Evolutionary conservation across 108 stramenopile genomes (phyloP), one percentile per base, ranked within the genome.

Genomic region (Parietichytrium sp.): DNA sequence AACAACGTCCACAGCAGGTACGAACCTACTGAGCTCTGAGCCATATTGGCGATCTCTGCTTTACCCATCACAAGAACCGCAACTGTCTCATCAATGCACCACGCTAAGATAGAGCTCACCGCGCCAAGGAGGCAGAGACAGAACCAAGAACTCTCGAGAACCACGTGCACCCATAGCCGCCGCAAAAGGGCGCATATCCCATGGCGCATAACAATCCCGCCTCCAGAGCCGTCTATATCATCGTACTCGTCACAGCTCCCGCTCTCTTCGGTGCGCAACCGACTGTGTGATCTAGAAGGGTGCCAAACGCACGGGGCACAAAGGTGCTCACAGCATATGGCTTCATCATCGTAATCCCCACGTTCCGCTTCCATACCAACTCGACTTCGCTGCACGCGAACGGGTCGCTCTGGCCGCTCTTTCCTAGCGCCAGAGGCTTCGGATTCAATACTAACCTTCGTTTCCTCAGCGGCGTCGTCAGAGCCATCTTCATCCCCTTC

Each of bases 131-230:
- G 36, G 61, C 61, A 72, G 8, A 72, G 61, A n/a, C 36, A 72
- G 15, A 72, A 42, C 61, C 61, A 72, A 8, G 61, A 72, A 20
- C 61, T 72, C 61, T 72, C 61, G 45, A 18, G 45, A n/a, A 72
- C 45, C 23, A 72, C 61, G 1, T 72, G 61, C 23, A 72, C 20
- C 61, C 61, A 72, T 1, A 72, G 18, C 20, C 13, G 15, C 33
- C 45, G 36, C 38, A 72, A 10, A 1, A 33, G 61, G 6, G 15
- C 20, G 20, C 61, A 42, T 10, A 27, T 27, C 6, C 61, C 38
- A 8, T 33, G 10, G 38, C 61, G 45, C n/a, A 13, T 6, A 12
- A n/a, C n/a, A 33, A 8, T 42, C 33, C 16, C 10, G 61, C 42
- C 45, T 10, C 45, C 61, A 42, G 13, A 72, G 29, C 36, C 33